A percentile compares a stretch with the other conserved stretches of the same genome.
Conservation (phyloP, 2,329 filamentous ascomycete genomes). For the Penicillium glabrum region DNA sequence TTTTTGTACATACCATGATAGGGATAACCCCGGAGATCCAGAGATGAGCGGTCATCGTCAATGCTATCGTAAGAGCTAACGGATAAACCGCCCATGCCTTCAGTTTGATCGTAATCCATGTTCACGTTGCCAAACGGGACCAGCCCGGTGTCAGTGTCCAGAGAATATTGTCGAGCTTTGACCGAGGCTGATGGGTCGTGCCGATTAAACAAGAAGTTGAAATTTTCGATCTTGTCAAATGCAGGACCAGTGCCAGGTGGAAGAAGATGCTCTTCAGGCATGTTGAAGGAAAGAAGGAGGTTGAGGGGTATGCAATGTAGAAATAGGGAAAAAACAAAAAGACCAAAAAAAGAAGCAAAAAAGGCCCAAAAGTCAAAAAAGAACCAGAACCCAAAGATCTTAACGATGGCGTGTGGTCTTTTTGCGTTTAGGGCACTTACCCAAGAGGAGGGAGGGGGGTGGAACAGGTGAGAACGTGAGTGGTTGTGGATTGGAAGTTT, state of each 20-base stretch:
- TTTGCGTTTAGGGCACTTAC: background rate
- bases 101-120: conserved; percentile 43
- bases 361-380: background rate
- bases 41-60: conserved; percentile 39
- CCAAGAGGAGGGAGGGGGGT: background rate
- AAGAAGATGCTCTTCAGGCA: conserved; percentile 35
- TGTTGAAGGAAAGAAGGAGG: conserved; percentile 19
- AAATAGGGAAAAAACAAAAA: conserved; percentile 2
- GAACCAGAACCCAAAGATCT: background rate
- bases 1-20: conserved; percentile 40
- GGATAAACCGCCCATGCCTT: conserved; percentile 41
- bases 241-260: conserved; percentile 25
- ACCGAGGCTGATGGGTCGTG: conserved; percentile 31
- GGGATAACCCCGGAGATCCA: conserved; percentile 40
- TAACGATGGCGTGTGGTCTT: background rate
- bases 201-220: conserved; percentile 37
- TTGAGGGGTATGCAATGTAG: conserved; percentile 9
- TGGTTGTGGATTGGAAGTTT: background rate
- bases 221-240: conserved; percentile 38
- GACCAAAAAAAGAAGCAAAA: conserved; percentile 5
- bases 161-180: conserved; percentile 38
- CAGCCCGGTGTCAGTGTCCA: conserved; percentile 37
- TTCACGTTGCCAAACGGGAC: conserved; percentile 32
- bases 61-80: conserved; percentile 45
- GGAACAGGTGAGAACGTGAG: background rate